Base-by-base conservation (phyloP, 306 rosid species). In the Urtica urens region DNA sequence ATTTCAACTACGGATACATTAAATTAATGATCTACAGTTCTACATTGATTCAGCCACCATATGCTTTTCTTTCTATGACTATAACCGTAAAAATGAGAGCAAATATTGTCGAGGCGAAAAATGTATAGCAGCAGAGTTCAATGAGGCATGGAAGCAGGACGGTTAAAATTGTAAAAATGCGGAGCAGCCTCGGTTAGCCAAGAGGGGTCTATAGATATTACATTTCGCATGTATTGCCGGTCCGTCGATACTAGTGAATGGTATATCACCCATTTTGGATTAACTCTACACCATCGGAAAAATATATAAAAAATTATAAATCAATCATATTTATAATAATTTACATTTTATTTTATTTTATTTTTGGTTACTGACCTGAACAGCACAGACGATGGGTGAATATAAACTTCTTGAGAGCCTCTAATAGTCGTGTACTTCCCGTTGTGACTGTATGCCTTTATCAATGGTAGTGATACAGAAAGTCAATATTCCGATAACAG, bases 221-320 rank as follows among this genome's bases (percentile, higher is more conserved):
- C 93, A 59, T 88, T 88, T 19, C 97, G 90, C 90, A 84, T 77
- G 71, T 88, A 88, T 42, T 84, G 94, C 38, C 77, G 58, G 52
- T 88, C 95, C 20, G 97, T 88, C 21, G 90, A 88, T 43, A 88
- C 93, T 7, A 84, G 77, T 34, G 93, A 69, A 62, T 65, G 78
- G 76, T 65, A 88, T 41, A 84, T 31, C 31, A 88, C 80, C 95
- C 95, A 88, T 73, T 84, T 88, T 15, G 97, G 97, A 73, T 81
- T 88, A 21, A 88, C 93, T 67, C 96, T 88, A 84, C 74, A 70
- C 28, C 27, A 15, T 26, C 18, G 20, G 10, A 23, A 33, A 48
- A 35, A 33, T 2, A 4, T 29, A 12, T 51, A 13, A 11, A 33
- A 51, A 17, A 13, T 21, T 21, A 17, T 9, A 25, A 39, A 20